Evolutionary conservation across 1,284 basidiomycete species (phyloP).

Genomic region (Laetiporus sulphureus): DNA sequence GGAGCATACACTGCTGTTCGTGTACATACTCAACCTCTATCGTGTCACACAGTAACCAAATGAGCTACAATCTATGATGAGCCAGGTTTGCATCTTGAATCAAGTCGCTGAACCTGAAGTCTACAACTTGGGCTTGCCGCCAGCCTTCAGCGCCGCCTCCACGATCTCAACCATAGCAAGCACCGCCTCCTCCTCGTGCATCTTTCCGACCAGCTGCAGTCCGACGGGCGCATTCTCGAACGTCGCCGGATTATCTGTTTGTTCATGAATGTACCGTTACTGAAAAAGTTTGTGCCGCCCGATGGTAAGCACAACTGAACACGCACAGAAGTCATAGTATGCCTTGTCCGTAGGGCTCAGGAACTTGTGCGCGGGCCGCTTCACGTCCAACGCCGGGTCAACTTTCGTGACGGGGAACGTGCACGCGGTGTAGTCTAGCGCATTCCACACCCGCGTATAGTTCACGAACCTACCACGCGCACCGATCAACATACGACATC

Average conservation of each 20-base stretch:
- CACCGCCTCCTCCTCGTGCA: conserved; percentile 47
- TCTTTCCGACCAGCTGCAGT: conserved; percentile 42
- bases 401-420: conserved; percentile 39
- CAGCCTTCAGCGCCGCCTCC: conserved; percentile 23
- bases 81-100: too few species aligned
- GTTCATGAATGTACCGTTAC: conserved; percentile 14
- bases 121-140: too few species aligned
- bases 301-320: background rate
- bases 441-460: conserved; percentile 19
- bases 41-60: too few species aligned
- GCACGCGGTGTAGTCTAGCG: conserved; percentile 37
- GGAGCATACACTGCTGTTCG: too few species aligned
- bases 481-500: background rate
- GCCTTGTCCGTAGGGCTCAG: conserved; percentile 32
- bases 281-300: background rate
- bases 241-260: conserved; percentile 38
- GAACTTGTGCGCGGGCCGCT: conserved; percentile 25
- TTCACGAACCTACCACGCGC: conserved; percentile 12
- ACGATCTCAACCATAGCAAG: conserved; percentile 36
- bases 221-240: conserved; percentile 41
- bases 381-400: conserved; percentile 27
- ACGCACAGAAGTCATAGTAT: conserved; percentile 40
- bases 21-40: too few species aligned
- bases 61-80: too few species aligned
- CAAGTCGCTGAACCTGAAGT: too few species aligned